phyloP scores from a whole-genome alignment of 2,329 filamentous ascomycete genomes.

The Neofusicoccum cordaticola region DNA sequence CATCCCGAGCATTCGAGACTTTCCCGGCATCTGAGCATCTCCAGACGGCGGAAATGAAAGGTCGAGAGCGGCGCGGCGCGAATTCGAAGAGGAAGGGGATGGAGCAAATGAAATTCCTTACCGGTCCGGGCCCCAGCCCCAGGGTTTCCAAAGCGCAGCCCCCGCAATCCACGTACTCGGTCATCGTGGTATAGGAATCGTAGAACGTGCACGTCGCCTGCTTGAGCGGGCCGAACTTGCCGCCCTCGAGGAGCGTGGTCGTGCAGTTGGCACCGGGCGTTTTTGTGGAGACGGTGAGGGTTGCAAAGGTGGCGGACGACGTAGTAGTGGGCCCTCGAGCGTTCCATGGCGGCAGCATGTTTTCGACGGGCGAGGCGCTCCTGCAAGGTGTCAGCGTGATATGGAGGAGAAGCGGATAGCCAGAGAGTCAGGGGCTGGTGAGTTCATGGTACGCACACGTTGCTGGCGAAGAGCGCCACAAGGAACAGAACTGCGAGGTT shows the following conservation, averaged over 20 bases:
- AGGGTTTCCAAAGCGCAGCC: conserved; percentile 25
- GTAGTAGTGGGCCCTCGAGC: background rate
- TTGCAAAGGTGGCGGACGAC: background rate
- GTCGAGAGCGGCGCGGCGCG: background rate
- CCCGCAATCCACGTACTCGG: conserved; percentile 28
- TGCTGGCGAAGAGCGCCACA: background rate
- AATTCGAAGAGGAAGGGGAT: background rate
- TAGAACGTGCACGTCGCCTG: conserved; percentile 26
- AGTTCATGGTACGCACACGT: background rate
- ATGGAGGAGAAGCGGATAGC: background rate
- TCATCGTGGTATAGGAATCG: conserved; percentile 25
- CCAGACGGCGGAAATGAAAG: conserved; percentile 12
- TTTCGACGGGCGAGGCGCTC: background rate
- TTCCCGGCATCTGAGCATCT: background rate
- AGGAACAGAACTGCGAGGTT: background rate
- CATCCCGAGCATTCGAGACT: background rate
- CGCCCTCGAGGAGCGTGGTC: background rate
- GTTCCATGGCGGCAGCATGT: background rate
- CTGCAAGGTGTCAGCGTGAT: background rate
- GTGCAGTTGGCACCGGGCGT: background rate
- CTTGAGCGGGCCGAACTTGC: conserved; percentile 20
- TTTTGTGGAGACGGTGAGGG: background rate
- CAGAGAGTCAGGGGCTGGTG: background rate
- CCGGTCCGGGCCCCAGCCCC: conserved; percentile 26
- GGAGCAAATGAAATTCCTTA: conserved; percentile 12